Base-by-base conservation (phyloP, 805 yeast genomes). In the Cephaloascus albidus region DNA sequence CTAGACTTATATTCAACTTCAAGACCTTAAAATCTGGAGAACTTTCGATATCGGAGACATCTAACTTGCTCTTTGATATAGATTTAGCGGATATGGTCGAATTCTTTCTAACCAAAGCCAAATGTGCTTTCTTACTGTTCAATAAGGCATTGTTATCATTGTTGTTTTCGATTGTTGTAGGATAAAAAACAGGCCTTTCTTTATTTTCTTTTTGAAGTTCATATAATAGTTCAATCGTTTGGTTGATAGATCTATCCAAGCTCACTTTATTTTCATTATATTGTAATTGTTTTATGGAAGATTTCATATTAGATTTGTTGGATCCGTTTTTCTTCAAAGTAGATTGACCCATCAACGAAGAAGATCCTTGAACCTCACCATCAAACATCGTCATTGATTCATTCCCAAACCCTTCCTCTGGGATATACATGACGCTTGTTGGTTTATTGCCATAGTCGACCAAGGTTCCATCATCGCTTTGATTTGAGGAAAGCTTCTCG, bases 251-350 rank as follows among this genome's bases (percentile, higher is more conserved):
- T 38, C 84, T 64, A 42, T 77, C 81, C 40, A 89, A 63, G 1
- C 81, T 70, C 0, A 76, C 63, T 40, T 83, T 72, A 61, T 81
- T 80, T 48, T 81, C 79, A 53, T 86, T 86, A 55, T 84, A 90
- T 44, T 76, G 83, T 41, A 82, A 60, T 53, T 89, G 96, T 42
- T 79, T 76, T 26, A 82, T 55, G 38, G 87, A 81, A 1, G 81
- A 65, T 36, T 68, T 63, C 43, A 68, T 50, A n/a, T 66, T 31
- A 15, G 33, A 31, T 15, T 31, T 31, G 17, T 8, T 5, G 16
- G 15, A 8, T 10, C 33, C 18, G 6, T 15, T 31, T 31, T 31
- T 17, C 36, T 43, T 17, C 27, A 35, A 15, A 23, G 38, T 16
- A 16, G n/a, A 18, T 19, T 17, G 23, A 35, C 33, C 30, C 36